phyloP scores from a whole-genome alignment of 2,329 filamentous ascomycete genomes.

The Didymella keratinophila region DNA sequence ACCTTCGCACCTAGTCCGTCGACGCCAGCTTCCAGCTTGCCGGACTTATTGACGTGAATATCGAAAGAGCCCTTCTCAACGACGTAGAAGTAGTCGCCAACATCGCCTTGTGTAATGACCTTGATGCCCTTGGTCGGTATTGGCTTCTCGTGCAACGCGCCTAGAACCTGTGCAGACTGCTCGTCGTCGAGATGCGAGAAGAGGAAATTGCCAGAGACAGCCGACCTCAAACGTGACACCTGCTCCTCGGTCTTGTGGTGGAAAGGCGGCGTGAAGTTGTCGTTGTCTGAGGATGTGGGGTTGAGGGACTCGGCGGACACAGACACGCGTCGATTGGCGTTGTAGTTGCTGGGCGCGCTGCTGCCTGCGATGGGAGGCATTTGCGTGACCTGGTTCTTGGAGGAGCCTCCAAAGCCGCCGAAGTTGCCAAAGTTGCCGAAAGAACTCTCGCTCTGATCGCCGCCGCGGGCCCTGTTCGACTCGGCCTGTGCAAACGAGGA shows the following conservation, averaged over 20 bases:
- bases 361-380: slow-evolving; percentile 56
- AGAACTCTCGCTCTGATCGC: slow-evolving; percentile 39
- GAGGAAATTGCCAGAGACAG: slow-evolving; percentile 89
- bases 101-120: slow-evolving; percentile 94
- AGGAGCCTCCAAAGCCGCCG: slow-evolving; percentile 43
- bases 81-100: slow-evolving; percentile 97
- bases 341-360: slow-evolving; percentile 90
- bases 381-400: slow-evolving; percentile 49
- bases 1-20: slow-evolving; percentile 87
- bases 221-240: slow-evolving; percentile 76
- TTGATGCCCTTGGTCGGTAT: slow-evolving; percentile 90
- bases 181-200: slow-evolving; percentile 96
- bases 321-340: slow-evolving; percentile 89
- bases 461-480: slow-evolving; percentile 49
- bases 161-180: slow-evolving; percentile 84
- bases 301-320: slow-evolving; percentile 97
- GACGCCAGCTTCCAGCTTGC: slow-evolving; percentile 77
- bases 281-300: slow-evolving; percentile 80
- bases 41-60: slow-evolving; percentile 83
- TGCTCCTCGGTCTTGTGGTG: slow-evolving; percentile 87
- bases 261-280: slow-evolving; percentile 88
- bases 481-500: slow-evolving; percentile 55
- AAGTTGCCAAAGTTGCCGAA: slow-evolving; percentile 51
- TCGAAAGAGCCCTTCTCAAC: slow-evolving; percentile 92
- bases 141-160: slow-evolving; percentile 91